Base-by-base conservation (phyloP, 2,329 filamentous ascomycete genomes). In the Chaetoscypha palmicola region DNA sequence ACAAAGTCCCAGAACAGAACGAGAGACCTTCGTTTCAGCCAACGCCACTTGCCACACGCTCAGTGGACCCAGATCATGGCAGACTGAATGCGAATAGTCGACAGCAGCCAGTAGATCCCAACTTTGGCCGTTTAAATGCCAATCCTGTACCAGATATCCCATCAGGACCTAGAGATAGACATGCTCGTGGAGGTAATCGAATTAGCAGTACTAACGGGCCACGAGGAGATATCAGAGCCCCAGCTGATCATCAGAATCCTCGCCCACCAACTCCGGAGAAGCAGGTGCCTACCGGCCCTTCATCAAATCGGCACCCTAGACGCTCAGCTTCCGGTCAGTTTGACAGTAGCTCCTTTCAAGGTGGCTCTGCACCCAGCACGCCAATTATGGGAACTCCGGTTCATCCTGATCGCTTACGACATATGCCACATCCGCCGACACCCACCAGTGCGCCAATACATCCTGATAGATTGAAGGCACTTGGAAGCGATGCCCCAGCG, bases 91-190 rank as follows among this genome's bases (percentile, higher is more conserved):
- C 45, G 10, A 28, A 30, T 3, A 28, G 46, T 9, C 56, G 56
- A 45, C 54, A 66, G 43, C 71, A 75, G 48, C 72, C 78, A 51
- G n/a, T 11, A 37, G 78, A 83, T 58, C 73, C 75, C 12, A 78
- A 75, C 44, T 81, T 81, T 53, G 79, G 79, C 21, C 74, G 79
- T 2, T 66, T 83, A 37, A 81, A 77, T 49, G 64, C 72, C 2
- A 69, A 38, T 66, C 70, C 38, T 61, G 68, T 23, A 55, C 61
- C 61, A 20, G 69, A 65, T 31, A 62, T 73, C 31, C 77, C 77
- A 3, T 72, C 72, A n/a, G 78, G 75, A 2, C 76, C 77, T 12
- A 69, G 71, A 39, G 73, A 68, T 51, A 72, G 69, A 55, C 74
- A 68, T 46, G 66, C 69, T 7, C 55, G 58, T 12, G 52, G 51